A percentile compares a stretch with the other conserved stretches of the same genome.
Evolutionary conservation across 305 asterid species (phyloP).

Genomic region (Petunia hybrid): DNA sequence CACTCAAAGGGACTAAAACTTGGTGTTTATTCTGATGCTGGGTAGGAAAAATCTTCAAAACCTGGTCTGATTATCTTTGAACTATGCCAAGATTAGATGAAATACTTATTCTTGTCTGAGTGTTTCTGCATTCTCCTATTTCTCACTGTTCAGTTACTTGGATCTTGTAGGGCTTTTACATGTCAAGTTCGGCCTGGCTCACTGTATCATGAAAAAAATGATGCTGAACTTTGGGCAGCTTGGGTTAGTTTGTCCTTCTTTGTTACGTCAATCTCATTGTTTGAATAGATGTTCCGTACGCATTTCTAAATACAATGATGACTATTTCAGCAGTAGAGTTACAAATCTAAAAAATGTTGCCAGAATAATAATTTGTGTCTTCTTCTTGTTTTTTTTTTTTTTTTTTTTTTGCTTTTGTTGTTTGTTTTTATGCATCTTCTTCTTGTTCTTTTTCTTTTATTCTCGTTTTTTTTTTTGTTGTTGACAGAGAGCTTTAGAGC

Average conservation of each 20-base stretch:
- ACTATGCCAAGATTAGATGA: not conserved
- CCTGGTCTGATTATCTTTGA: constrained; percentile 30
- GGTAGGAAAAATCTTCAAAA: constrained; percentile 56
- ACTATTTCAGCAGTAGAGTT: not conserved
- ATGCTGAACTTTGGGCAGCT: constrained; percentile 82
- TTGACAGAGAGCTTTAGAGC: not conserved
- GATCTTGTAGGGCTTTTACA: constrained; percentile 66
- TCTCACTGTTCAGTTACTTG: constrained; percentile 17
- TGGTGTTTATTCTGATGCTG: constrained; percentile 97
- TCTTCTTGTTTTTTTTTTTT: not conserved
- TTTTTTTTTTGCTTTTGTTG: not conserved
- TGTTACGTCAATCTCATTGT: not conserved
- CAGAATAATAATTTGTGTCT: not conserved
- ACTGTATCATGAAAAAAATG: constrained; percentile 80
- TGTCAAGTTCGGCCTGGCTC: constrained; percentile 97
- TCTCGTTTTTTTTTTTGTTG: not conserved
- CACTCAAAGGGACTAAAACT: constrained; percentile 91
- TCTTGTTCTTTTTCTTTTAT: not conserved
- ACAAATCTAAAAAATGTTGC: not conserved
- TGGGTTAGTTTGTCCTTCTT: constrained; percentile 71
- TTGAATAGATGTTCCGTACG: constrained; percentile 1
- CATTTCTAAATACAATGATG: constrained; percentile 6
- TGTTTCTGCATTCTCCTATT: not conserved
- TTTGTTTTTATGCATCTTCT: not conserved
- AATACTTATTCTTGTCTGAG: not conserved